Percentiles rank a stretch among this genome's conserved stretches.
These are phyloP conservation scores for Penicillium angulare DNA, from an alignment of 495 filamentous ascomycete genomes.

Conservation along the genomic window DNA sequence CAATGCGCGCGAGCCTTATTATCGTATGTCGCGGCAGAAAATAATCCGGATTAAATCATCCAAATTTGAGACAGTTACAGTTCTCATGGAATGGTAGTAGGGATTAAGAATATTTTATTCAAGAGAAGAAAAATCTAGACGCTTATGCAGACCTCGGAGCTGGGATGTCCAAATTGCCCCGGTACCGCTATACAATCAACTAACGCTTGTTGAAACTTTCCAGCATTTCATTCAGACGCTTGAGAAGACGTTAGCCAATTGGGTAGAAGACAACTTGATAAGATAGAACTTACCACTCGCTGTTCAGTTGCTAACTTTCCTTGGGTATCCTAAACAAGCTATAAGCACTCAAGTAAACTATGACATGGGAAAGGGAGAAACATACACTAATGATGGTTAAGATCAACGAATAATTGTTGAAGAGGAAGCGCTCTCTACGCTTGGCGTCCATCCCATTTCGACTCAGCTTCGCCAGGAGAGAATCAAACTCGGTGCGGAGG, in stretches of 20 bases:
- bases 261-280: background rate
- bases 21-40: too few relatives aligned
- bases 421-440: slow-evolving; percentile 83
- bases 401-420: slow-evolving; percentile 91
- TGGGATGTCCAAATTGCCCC: too few relatives aligned
- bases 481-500: slow-evolving; percentile 74
- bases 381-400: slow-evolving; percentile 79
- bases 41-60: too few relatives aligned
- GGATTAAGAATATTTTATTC: background rate
- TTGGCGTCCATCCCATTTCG: slow-evolving; percentile 68
- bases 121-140: background rate
- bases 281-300: slow-evolving; percentile 45
- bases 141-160: background rate
- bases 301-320: slow-evolving; percentile 78
- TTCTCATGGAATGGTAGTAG: background rate
- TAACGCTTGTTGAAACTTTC: slow-evolving; percentile 41
- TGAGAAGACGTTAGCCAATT: background rate
- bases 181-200: slow-evolving; percentile 15
- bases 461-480: slow-evolving; percentile 67
- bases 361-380: background rate
- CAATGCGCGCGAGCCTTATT: too few relatives aligned
- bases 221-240: slow-evolving; percentile 49
- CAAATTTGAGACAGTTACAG: too few relatives aligned
- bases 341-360: slow-evolving; percentile 18
- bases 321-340: slow-evolving; percentile 57